A percentile compares a stretch with the other conserved stretches of the same genome.
Evolutionary conservation across 257 asterid species (phyloP).

Genomic region (Mentha longifolia): DNA sequence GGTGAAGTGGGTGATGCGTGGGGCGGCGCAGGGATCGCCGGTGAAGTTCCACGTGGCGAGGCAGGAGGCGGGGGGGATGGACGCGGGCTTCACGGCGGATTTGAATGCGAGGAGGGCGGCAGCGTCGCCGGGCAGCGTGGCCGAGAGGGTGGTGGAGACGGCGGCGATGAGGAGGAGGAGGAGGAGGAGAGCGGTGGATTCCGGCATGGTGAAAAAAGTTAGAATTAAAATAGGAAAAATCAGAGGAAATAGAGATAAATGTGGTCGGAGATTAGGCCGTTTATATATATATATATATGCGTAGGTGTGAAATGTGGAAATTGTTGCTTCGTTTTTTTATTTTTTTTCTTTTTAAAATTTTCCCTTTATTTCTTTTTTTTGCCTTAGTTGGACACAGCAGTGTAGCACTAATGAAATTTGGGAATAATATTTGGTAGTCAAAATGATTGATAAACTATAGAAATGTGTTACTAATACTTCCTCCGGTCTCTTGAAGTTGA

Average conservation of each 20-base stretch:
- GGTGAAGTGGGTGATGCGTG: constrained; percentile 71
- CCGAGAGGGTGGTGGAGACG: constrained; percentile 37
- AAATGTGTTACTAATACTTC: background rate
- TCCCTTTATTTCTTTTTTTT: background rate
- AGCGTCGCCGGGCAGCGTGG: constrained; percentile 54
- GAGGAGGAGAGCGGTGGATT: constrained; percentile 32
- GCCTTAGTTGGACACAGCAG: constrained; percentile 52
- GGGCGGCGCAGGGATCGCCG: constrained; percentile 82
- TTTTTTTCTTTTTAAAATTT: background rate
- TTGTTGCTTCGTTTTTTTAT: constrained; percentile 24
- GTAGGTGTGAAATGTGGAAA: constrained; percentile 14
- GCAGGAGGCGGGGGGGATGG: constrained; percentile 79
- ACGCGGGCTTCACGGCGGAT: constrained; percentile 56
- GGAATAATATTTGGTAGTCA: background rate
- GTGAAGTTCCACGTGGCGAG: constrained; percentile 91
- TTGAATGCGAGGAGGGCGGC: constrained; percentile 78
- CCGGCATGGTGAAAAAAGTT: constrained; percentile 38
- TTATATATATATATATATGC: background rate
- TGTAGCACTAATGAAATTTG: constrained; percentile 27
- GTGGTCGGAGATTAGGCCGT: background rate
- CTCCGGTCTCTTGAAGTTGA: too few species aligned
- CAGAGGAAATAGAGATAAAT: background rate
- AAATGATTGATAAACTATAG: background rate
- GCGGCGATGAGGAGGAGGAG: constrained; percentile 30
- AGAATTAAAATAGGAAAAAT: background rate